Conservation (phyloP, 2,329 filamentous ascomycete species). For the Neonectria punicea region DNA sequence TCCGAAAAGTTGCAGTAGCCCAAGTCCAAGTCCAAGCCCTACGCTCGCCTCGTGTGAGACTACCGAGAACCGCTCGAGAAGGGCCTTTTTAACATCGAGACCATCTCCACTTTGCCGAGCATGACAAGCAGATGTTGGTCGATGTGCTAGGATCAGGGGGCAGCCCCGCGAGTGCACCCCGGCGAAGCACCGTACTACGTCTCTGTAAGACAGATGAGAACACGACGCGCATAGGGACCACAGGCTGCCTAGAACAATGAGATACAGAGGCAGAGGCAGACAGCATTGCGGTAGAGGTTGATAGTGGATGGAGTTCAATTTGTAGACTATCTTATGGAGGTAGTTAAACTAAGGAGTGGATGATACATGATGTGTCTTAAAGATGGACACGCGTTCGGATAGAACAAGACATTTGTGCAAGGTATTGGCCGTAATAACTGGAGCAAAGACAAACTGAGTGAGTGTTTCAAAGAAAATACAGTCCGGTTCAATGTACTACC, state of each 20-base stretch:
- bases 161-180: neutral
- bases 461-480: neutral
- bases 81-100: neutral
- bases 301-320: neutral
- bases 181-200: conserved; percentile 1
- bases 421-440: neutral
- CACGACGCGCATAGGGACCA: neutral
- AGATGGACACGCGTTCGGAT: neutral
- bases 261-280: neutral
- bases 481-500: neutral
- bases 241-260: neutral
- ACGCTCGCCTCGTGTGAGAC: neutral
- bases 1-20: neutral
- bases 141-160: neutral
- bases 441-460: neutral
- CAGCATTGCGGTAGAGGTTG: neutral
- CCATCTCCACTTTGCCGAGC: neutral
- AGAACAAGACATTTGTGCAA: neutral
- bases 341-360: neutral
- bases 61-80: neutral
- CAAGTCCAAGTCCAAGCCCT: neutral
- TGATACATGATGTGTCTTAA: neutral
- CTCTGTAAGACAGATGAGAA: neutral
- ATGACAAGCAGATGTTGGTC: neutral
- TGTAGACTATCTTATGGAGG: neutral